These are phyloP conservation scores for Gillenia trifoliata DNA, from an alignment of 306 rosid species.

Conservation along the genomic window DNA sequence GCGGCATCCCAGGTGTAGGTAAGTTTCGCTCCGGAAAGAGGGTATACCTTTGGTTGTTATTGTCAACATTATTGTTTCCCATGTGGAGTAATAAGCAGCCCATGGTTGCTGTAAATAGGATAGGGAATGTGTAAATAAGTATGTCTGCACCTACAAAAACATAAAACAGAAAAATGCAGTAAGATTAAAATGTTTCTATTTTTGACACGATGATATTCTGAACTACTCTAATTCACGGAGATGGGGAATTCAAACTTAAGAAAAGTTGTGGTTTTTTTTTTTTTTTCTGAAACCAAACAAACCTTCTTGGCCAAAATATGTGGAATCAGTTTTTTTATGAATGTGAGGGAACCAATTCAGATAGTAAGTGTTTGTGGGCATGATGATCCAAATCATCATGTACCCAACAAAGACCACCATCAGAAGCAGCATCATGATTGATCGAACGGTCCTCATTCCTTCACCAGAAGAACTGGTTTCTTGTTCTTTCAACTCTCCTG, in stretches of 20 bases:
- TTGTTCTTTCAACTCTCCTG: not conserved
- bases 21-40: not conserved
- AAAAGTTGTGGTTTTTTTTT: not conserved
- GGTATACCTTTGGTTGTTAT: slow-evolving; percentile 24
- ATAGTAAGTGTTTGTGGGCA: slow-evolving; percentile 45
- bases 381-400: slow-evolving; percentile 39
- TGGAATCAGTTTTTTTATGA: slow-evolving; percentile 38
- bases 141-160: slow-evolving; percentile 30
- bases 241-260: no score
- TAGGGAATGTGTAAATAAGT: slow-evolving; percentile 43
- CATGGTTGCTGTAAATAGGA: slow-evolving; percentile 37
- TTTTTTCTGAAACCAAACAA: not conserved
- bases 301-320: slow-evolving; percentile 49
- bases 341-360: slow-evolving; percentile 35
- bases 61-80: slow-evolving; percentile 14
- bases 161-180: not conserved
- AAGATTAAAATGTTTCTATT: not conserved
- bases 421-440: slow-evolving; percentile 27
- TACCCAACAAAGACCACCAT: slow-evolving; percentile 40
- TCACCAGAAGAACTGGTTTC: not conserved
- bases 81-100: slow-evolving; percentile 41
- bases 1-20: no score
- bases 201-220: no score
- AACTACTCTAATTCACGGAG: no score
- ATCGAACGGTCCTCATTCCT: slow-evolving; percentile 21